Percentiles rank a stretch among this genome's conserved stretches.
Evolutionary conservation across 2,329 filamentous ascomycete species (phyloP).

Genomic region (Alternaria brassicae): DNA sequence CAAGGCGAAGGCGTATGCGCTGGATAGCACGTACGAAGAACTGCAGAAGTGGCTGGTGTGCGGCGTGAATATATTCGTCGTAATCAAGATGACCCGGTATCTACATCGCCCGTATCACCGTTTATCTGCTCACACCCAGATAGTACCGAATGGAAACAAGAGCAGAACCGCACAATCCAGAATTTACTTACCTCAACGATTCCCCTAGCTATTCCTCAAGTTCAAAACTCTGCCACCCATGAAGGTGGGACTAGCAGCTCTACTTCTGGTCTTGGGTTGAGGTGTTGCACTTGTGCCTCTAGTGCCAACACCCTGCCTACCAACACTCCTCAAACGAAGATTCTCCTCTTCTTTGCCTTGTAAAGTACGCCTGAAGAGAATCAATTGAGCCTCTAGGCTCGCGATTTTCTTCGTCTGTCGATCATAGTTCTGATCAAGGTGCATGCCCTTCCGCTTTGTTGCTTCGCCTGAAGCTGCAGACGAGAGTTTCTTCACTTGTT

Average conservation of each 20-base stretch:
- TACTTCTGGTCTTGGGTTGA: slow-evolving; percentile 33
- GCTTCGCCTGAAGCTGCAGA: slow-evolving; percentile 28
- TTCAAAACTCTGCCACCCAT: slow-evolving; percentile 29
- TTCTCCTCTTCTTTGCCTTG: slow-evolving; percentile 35
- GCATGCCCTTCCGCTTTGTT: slow-evolving; percentile 26
- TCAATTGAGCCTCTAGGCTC: slow-evolving; percentile 14
- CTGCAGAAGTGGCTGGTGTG: too few relatives aligned
- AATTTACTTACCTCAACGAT: not conserved
- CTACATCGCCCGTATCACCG: not conserved
- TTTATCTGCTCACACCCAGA: not conserved
- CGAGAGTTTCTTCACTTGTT: slow-evolving; percentile 21
- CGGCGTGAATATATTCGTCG: not conserved
- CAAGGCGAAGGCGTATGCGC: too few relatives aligned
- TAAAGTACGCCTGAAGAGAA: slow-evolving; percentile 24
- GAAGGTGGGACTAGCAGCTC: slow-evolving; percentile 39
- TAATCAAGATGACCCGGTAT: not conserved
- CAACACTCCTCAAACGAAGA: slow-evolving; percentile 23
- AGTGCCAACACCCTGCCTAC: slow-evolving; percentile 36
- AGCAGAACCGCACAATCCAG: not conserved
- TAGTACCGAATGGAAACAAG: not conserved
- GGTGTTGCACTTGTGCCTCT: slow-evolving; percentile 41
- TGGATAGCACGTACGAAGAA: too few relatives aligned
- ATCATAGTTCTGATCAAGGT: slow-evolving; percentile 23
- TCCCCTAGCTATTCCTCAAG: slow-evolving; percentile 28
- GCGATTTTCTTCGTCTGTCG: slow-evolving; percentile 15